Evolutionary conservation across 495 filamentous ascomycete species (phyloP).

Genomic region (Penicillium crystallinum): DNA sequence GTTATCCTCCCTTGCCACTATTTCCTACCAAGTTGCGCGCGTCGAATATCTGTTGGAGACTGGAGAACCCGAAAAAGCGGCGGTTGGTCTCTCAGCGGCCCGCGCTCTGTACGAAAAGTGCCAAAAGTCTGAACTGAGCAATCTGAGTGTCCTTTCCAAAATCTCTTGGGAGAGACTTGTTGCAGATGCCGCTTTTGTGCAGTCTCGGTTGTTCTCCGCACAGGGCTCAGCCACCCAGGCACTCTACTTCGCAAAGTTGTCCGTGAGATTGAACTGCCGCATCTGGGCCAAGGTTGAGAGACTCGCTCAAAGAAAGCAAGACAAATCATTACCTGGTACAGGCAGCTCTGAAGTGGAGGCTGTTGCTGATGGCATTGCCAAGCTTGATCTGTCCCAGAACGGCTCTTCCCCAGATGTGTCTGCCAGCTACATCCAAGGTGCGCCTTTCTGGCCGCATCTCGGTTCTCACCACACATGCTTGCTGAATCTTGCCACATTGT

Average conservation of each 20-base stretch:
- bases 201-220: slow-evolving; percentile 59
- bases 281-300: slow-evolving; percentile 68
- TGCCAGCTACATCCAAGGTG: slow-evolving; percentile 44
- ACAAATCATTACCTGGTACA: slow-evolving; percentile 18
- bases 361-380: slow-evolving; percentile 40
- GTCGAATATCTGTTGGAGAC: slow-evolving; percentile 69
- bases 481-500: slow-evolving; percentile 66
- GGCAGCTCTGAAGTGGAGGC: slow-evolving; percentile 34
- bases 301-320: slow-evolving; percentile 32
- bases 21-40: slow-evolving; percentile 62
- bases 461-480: slow-evolving; percentile 64
- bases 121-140: slow-evolving; percentile 25
- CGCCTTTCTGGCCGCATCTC: slow-evolving; percentile 77
- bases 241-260: slow-evolving; percentile 59
- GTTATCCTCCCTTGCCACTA: slow-evolving; percentile 37
- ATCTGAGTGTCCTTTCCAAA: slow-evolving; percentile 27
- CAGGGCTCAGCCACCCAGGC: slow-evolving; percentile 60
- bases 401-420: slow-evolving; percentile 20
- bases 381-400: slow-evolving; percentile 35
- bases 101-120: slow-evolving; percentile 33
- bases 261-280: slow-evolving; percentile 59
- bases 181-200: slow-evolving; percentile 51
- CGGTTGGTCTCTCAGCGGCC: slow-evolving; percentile 25
- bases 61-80: slow-evolving; percentile 56
- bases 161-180: slow-evolving; percentile 43